Conservation (phyloP, 2,329 filamentous ascomycete species). For the Xylaria arbuscula region DNA sequence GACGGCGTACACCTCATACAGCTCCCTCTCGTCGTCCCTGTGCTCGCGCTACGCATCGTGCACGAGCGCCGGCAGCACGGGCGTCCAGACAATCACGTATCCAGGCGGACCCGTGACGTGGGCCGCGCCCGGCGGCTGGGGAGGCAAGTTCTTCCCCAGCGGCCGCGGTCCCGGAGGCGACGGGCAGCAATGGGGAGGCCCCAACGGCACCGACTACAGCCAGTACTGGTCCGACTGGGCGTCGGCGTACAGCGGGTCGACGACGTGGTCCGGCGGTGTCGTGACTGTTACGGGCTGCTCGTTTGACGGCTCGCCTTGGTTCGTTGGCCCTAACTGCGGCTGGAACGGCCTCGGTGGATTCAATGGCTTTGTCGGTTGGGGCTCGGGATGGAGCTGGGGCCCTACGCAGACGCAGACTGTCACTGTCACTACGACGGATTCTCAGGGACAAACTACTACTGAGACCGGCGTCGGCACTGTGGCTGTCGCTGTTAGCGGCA, state of each 20-base stretch:
- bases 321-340: constrained; percentile 53
- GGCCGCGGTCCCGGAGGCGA: constrained; percentile 22
- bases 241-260: constrained; percentile 45
- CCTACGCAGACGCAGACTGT: constrained; percentile 52
- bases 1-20: constrained; percentile 48
- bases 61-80: constrained; percentile 53
- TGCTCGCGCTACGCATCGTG: constrained; percentile 56
- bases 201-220: constrained; percentile 38
- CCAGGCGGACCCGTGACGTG: constrained; percentile 52
- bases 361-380: constrained; percentile 56
- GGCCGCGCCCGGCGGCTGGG: constrained; percentile 49
- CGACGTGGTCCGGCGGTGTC: constrained; percentile 53
- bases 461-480: constrained; percentile 47
- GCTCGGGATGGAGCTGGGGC: constrained; percentile 55
- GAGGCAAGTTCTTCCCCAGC: constrained; percentile 39
- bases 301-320: constrained; percentile 56
- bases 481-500: constrained; percentile 50
- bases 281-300: constrained; percentile 58
- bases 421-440: constrained; percentile 51
- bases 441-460: constrained; percentile 47
- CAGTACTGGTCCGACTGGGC: constrained; percentile 50
- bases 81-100: constrained; percentile 55
- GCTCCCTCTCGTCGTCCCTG: constrained; percentile 55
- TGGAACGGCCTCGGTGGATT: constrained; percentile 52
- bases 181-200: constrained; percentile 29